phyloP scores from a whole-genome alignment of 176 grass and related monocot species.

The Paspalum notatum region DNA sequence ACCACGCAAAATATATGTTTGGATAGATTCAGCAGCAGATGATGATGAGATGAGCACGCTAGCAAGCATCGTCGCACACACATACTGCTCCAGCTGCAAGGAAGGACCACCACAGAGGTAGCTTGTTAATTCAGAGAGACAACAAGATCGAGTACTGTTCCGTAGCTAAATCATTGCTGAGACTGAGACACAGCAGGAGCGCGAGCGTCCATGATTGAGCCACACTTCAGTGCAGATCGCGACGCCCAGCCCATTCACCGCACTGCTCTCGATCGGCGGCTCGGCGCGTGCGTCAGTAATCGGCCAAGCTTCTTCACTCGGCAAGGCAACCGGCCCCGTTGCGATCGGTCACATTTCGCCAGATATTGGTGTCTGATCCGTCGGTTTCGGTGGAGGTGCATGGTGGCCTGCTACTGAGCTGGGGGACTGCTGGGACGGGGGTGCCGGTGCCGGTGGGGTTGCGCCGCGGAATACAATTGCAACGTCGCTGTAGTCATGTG shows the following conservation, averaged over 20 bases:
- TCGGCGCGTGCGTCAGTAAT: no score
- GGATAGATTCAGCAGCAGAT: no score
- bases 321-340: no score
- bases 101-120: background rate
- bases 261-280: background rate
- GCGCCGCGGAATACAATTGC: background rate
- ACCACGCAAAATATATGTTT: no score
- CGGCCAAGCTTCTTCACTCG: no score
- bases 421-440: no score
- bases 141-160: background rate
- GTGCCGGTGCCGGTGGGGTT: no score
- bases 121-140: background rate
- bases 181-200: background rate
- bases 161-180: background rate
- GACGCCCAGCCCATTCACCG: background rate
- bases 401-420: background rate
- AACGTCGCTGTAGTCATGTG: slow-evolving; percentile 40
- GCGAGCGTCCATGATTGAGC: background rate
- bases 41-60: no score
- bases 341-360: background rate
- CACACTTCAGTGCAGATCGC: background rate
- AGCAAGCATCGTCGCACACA: no score
- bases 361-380: background rate
- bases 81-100: background rate
- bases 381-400: background rate